phyloP scores from a whole-genome alignment of 2,329 filamentous ascomycete species.

The Didymella segeticola region DNA sequence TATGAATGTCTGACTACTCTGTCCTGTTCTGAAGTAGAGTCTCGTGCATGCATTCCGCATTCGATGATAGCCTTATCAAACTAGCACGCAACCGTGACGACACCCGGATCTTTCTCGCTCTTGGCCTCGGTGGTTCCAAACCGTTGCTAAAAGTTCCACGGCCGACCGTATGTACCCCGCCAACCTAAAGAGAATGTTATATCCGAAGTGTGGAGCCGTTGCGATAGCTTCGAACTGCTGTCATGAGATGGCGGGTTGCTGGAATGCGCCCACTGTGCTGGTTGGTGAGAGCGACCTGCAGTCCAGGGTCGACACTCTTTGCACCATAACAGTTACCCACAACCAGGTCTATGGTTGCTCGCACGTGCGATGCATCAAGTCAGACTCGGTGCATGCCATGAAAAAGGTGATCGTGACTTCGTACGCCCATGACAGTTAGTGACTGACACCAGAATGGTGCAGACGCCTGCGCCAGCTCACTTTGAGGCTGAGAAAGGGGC shows the following conservation, averaged over 20 bases:
- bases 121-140: slow-evolving; percentile 26
- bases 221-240: neutral
- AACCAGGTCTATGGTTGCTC: slow-evolving; percentile 9
- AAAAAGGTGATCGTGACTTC: slow-evolving; percentile 6
- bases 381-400: neutral
- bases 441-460: slow-evolving; percentile 8
- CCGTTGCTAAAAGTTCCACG: slow-evolving; percentile 29
- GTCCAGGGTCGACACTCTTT: slow-evolving; percentile 1
- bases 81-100: slow-evolving; percentile 3
- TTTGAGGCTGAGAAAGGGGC: slow-evolving; percentile 25
- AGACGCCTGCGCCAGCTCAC: slow-evolving; percentile 26
- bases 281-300: neutral
- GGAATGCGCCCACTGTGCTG: neutral
- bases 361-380: neutral
- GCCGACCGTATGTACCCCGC: slow-evolving; percentile 30
- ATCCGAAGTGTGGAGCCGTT: slow-evolving; percentile 7
- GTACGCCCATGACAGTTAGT: slow-evolving; percentile 9
- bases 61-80: slow-evolving; percentile 4
- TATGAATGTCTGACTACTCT: too few relatives aligned
- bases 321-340: slow-evolving; percentile 1
- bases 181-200: slow-evolving; percentile 11
- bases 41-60: neutral
- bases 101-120: slow-evolving; percentile 39
- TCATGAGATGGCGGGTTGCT: neutral
- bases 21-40: neutral